These are phyloP conservation scores for Hawksworthiomyces lignivorus DNA, from an alignment of 2,329 filamentous ascomycete genomes.

Conservation along the genomic window DNA sequence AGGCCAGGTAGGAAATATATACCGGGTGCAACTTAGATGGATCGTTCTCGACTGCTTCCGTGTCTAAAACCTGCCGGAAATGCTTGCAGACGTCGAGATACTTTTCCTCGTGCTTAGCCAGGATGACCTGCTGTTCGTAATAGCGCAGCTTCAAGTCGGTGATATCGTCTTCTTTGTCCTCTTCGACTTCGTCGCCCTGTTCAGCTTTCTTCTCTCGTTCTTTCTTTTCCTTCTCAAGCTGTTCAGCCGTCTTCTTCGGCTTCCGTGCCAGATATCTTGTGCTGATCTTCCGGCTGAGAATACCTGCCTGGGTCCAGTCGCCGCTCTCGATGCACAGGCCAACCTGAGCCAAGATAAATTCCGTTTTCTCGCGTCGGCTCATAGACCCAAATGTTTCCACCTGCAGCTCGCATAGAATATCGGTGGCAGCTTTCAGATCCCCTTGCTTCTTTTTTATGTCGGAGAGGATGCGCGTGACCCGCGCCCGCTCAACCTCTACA, in stretches of 20 bases:
- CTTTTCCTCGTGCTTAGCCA: conserved; percentile 95
- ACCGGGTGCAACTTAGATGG: conserved; percentile 77
- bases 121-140: conserved; percentile 93
- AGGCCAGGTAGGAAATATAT: conserved; percentile 35
- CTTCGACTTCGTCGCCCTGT: conserved; percentile 68
- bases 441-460: conserved; percentile 97
- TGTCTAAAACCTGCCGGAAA: conserved; percentile 94
- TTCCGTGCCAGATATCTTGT: conserved; percentile 85
- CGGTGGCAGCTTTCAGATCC: conserved; percentile 80
- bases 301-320: conserved; percentile 93
- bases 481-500: conserved; percentile 94
- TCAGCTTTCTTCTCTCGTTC: conserved; percentile 80
- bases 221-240: conserved; percentile 85
- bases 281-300: conserved; percentile 94
- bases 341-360: conserved; percentile 95
- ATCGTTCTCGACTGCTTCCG: conserved; percentile 88
- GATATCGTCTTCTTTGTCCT: conserved; percentile 77
- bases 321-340: conserved; percentile 88
- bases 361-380: conserved; percentile 94
- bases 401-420: conserved; percentile 93
- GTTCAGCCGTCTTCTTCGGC: conserved; percentile 81
- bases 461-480: conserved; percentile 89
- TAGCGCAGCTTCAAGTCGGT: conserved; percentile 93
- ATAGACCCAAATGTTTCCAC: conserved; percentile 99
- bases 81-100: conserved; percentile 98